Conservation (phyloP, 768 basidiomycete species). For the Auricularia heimuer region DNA sequence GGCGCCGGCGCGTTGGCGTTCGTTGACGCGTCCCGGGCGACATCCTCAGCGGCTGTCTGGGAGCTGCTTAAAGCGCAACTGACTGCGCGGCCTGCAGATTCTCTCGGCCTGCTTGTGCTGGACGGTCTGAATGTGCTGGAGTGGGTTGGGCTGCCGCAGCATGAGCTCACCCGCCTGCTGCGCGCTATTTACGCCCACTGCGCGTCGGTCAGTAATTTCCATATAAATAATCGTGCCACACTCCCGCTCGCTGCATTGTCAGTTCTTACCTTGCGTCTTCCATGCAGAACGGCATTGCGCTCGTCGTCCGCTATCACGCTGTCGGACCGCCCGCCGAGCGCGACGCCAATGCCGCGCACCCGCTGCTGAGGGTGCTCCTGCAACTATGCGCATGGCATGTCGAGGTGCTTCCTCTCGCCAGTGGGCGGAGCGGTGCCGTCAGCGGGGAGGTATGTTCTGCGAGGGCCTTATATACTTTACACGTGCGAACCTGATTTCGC, state of each 20-base stretch:
- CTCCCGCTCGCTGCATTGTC: background rate
- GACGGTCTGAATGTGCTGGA: constrained; percentile 60
- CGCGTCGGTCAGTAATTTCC: constrained; percentile 9
- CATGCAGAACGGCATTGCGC: constrained; percentile 38
- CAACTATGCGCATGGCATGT: constrained; percentile 61
- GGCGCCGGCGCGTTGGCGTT: background rate
- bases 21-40: background rate
- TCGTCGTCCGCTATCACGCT: constrained; percentile 59
- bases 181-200: constrained; percentile 53
- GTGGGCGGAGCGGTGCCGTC: constrained; percentile 67
- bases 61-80: background rate
- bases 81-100: background rate
- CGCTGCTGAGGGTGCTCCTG: constrained; percentile 46
- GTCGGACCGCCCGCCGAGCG: constrained; percentile 9
- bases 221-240: background rate
- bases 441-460: constrained; percentile 54
- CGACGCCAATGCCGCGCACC: constrained; percentile 42
- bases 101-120: constrained; percentile 42
- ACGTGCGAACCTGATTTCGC: background rate
- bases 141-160: constrained; percentile 53
- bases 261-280: constrained; percentile 1
- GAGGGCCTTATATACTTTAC: background rate
- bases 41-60: background rate
- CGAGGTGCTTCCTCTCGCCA: constrained; percentile 60
- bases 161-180: constrained; percentile 45